phyloP scores from a whole-genome alignment of 2,329 filamentous ascomycete genomes.

The Fusarium newnesense region DNA sequence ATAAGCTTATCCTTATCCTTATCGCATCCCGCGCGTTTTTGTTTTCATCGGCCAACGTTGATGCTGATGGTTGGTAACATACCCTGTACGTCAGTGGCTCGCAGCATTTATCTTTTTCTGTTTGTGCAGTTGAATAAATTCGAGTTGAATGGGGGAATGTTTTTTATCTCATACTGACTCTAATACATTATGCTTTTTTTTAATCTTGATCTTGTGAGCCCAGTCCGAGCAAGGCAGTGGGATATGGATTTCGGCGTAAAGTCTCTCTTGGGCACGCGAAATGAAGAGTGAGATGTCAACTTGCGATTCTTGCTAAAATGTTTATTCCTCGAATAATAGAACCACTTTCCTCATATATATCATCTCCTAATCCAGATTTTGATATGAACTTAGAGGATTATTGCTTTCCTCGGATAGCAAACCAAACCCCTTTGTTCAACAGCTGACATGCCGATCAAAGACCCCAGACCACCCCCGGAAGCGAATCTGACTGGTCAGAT shows the following conservation, averaged over 20 bases:
- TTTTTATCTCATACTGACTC: not conserved
- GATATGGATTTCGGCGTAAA: too few relatives aligned
- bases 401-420: not conserved
- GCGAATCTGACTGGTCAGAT: not conserved
- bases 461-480: not conserved
- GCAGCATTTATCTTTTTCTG: not conserved
- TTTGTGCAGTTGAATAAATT: not conserved
- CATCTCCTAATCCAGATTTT: too few relatives aligned
- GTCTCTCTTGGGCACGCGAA: too few relatives aligned
- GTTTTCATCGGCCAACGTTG: not conserved
- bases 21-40: not conserved
- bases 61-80: not conserved
- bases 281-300: too few relatives aligned
- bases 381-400: too few relatives aligned
- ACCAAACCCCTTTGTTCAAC: too few relatives aligned
- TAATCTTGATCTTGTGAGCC: fast-evolving
- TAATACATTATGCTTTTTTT: not conserved
- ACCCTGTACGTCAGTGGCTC: not conserved
- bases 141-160: fast-evolving
- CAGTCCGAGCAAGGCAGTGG: too few relatives aligned
- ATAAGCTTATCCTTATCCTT: not conserved
- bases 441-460: not conserved
- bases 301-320: fast-evolving
- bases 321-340: fast-evolving
- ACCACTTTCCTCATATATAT: too few relatives aligned